Evolutionary conservation across 2,329 filamentous ascomycete genomes (phyloP).

Genomic region (Pseudocercospora macadamiae): DNA sequence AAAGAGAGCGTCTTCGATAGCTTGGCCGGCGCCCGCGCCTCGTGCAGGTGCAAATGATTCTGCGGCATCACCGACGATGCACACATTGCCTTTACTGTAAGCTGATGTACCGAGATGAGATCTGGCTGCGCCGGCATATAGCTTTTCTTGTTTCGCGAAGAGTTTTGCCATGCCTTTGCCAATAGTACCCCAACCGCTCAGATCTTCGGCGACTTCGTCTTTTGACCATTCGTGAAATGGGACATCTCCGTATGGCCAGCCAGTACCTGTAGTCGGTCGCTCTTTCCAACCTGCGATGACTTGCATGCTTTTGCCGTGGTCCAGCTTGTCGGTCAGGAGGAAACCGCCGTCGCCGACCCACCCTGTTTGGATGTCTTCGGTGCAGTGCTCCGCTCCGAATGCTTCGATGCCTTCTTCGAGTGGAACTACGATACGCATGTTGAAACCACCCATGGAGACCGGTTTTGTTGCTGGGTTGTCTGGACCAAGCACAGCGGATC

Average conservation of each 20-base stretch:
- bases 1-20: constrained; percentile 26
- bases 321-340: constrained; percentile 12
- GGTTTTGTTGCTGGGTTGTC: constrained; percentile 12
- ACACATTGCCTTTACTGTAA: constrained; percentile 11
- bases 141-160: constrained; percentile 10
- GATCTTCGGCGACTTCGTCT: constrained; percentile 8
- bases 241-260: constrained; percentile 4
- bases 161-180: constrained; percentile 13
- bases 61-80: constrained; percentile 24
- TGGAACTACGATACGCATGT: constrained; percentile 12
- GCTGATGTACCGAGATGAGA: constrained; percentile 12
- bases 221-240: constrained; percentile 10
- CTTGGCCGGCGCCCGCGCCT: constrained; percentile 26
- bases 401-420: constrained; percentile 7
- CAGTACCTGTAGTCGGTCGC: background rate
- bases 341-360: constrained; percentile 17
- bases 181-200: constrained; percentile 10
- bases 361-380: constrained; percentile 1
- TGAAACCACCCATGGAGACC: constrained; percentile 13
- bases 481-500: constrained; percentile 1
- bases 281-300: constrained; percentile 13
- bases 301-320: constrained; percentile 15
- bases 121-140: constrained; percentile 10
- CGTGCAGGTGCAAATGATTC: constrained; percentile 23
- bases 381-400: constrained; percentile 13